phyloP scores from a whole-genome alignment of 371 early-diverging fungal species.

The Phascolomyces articulosus region DNA sequence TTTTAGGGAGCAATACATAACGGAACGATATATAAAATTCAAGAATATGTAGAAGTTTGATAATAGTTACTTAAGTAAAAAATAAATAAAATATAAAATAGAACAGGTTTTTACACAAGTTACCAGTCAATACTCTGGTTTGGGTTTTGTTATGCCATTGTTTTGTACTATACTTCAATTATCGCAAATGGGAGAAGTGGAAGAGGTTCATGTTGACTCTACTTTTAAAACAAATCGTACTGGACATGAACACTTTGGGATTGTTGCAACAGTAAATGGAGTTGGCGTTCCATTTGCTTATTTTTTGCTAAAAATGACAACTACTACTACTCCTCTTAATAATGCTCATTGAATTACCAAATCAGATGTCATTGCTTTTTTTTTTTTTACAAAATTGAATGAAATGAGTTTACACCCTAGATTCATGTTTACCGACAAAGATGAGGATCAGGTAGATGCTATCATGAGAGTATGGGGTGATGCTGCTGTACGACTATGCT shows the following conservation, averaged over 20 bases:
- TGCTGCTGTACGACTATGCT: too few species aligned
- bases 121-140: neutral
- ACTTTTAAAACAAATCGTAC: neutral
- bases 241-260: neutral
- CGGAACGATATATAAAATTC: neutral
- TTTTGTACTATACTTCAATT: neutral
- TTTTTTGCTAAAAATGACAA: neutral
- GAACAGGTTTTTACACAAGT: neutral
- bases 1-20: too few species aligned
- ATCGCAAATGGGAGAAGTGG: neutral
- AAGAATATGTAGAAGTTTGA: too few species aligned
- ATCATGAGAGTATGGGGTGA: too few species aligned
- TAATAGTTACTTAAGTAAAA: neutral
- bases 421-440: too few species aligned
- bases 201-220: neutral
- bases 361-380: too few species aligned
- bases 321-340: too few species aligned
- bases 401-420: too few species aligned
- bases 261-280: conserved; percentile 3
- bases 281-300: neutral
- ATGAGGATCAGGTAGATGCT: too few species aligned
- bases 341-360: too few species aligned
- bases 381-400: too few species aligned
- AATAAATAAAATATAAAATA: too few species aligned
- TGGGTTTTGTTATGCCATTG: neutral